A percentile compares a stretch with the other conserved stretches of the same genome.
Conservation (phyloP, 2,329 filamentous ascomycete genomes). For the Ceratocystis variospora region DNA sequence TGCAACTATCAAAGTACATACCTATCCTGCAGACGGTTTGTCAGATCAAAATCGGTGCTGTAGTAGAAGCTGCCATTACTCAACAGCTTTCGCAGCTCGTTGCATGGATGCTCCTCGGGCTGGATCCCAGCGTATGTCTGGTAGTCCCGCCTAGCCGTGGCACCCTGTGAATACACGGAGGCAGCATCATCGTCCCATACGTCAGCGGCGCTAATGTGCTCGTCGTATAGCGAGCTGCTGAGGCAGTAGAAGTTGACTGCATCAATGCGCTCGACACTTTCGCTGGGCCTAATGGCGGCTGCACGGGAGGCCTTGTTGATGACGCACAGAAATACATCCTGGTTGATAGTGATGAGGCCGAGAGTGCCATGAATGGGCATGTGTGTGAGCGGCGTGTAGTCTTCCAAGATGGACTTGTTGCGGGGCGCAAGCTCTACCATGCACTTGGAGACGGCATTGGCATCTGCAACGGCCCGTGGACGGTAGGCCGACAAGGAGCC, state of each 20-base stretch:
- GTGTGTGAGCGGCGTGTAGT: conserved; percentile 63
- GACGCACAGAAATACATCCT: conserved; percentile 82
- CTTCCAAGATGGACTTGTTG: conserved; percentile 51
- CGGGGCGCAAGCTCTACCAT: conserved; percentile 73
- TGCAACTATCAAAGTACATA: conserved; percentile 26
- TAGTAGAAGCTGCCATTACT: conserved; percentile 95
- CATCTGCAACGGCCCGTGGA: conserved; percentile 29
- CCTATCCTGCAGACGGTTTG: conserved; percentile 82
- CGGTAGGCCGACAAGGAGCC: conserved; percentile 42
- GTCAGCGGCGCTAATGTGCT: conserved; percentile 45
- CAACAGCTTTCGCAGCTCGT: conserved; percentile 80
- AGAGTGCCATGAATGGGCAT: conserved; percentile 72
- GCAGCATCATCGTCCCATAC: conserved; percentile 37
- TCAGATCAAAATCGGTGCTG: conserved; percentile 95
- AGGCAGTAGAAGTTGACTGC: conserved; percentile 88
- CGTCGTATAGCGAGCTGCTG: conserved; percentile 74
- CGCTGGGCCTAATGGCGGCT: conserved; percentile 70
- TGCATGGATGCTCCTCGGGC: conserved; percentile 73
- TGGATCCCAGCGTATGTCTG: conserved; percentile 26
- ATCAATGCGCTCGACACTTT: conserved; percentile 77
- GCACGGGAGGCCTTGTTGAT: conserved; percentile 68
- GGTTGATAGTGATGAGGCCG: conserved; percentile 68
- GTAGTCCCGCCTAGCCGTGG: conserved; percentile 23
- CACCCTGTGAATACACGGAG: conserved; percentile 34
- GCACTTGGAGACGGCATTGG: conserved; percentile 46